Percentiles rank a stretch among this genome's conserved stretches.
Conservation (phyloP, 2,329 filamentous ascomycete species). For the Esteya vermicola region DNA sequence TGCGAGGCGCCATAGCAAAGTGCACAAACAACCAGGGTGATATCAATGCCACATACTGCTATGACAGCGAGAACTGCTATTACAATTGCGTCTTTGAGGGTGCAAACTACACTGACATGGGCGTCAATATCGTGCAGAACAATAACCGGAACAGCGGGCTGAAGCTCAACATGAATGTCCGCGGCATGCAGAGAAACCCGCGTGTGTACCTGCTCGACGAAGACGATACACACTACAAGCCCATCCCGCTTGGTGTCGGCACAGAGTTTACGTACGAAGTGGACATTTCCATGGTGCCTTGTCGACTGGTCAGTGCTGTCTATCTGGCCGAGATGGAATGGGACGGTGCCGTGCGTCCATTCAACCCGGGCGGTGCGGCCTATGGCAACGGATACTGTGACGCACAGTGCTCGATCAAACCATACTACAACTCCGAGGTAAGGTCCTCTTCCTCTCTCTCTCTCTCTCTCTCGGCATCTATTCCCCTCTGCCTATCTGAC, state of each 20-base stretch:
- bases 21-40: constrained; percentile 2
- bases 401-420: constrained; percentile 37
- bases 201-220: constrained; percentile 43
- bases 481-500: background rate
- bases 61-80: too few species aligned
- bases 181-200: constrained; percentile 14
- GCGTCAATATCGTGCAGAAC: constrained; percentile 1
- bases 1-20: too few species aligned
- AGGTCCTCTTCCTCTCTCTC: too few species aligned
- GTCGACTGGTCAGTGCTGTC: constrained; percentile 49
- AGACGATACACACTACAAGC: constrained; percentile 39
- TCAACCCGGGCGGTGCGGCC: constrained; percentile 41
- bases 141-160: constrained; percentile 1
- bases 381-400: constrained; percentile 53
- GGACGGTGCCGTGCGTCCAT: constrained; percentile 42
- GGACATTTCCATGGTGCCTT: constrained; percentile 44
- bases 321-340: constrained; percentile 43
- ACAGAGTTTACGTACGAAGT: constrained; percentile 50
- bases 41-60: constrained; percentile 6
- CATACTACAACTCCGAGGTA: constrained; percentile 36
- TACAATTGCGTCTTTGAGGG: constrained; percentile 9
- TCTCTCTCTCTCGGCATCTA: too few species aligned
- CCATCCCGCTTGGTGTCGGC: constrained; percentile 40
- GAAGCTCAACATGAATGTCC: constrained; percentile 6
- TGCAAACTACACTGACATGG: constrained; percentile 5